Base-by-base conservation (phyloP, 2,329 filamentous ascomycete genomes). In the Colletotrichum destructivum region DNA sequence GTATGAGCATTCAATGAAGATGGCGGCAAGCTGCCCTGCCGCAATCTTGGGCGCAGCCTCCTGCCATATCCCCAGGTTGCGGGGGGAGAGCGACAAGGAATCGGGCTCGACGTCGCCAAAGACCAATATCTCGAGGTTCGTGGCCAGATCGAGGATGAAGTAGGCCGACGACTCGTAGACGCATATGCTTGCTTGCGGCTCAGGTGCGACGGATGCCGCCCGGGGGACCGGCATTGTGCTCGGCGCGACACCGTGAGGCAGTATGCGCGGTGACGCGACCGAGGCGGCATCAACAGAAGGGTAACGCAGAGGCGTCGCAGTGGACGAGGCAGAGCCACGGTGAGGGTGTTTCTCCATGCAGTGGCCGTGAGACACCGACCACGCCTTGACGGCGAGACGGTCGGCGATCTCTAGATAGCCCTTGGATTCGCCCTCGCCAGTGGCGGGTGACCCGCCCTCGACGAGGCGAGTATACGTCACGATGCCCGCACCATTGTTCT, bases 41-140 rank as follows among this genome's bases (percentile, higher is more conserved):
- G 87, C 92, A 35, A 99, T 91, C 79, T 97, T 98, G 11, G 92
- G 92, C 0, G 95, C 96, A 0, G 96, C 96, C 77, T 96, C 93
- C 75, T 90, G 88, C 96, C 96, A 99, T 16, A 99, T 90, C 16
- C 87, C 85, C n/a, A 88, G 84, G 75, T 96, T 98, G 31, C 95
- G 91, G 1, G 96, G 95, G 1, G 90, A 92, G 2, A 96, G 82
- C 0, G 94, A 97, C 35, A 98, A 83, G 11, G 91, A 92, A 81
- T 99, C 96, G 0, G 96, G 95, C 79, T 99, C 96, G 47, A 98
- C 94, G 75, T 99, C 96, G 21, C 96, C 96, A 79, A 98, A 98
- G 60, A 99, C 93, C 71, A 99, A 89, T 3, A 98, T 89, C 81
- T 99, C 96, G 42, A 88, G 88, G 1, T 89, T 88, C 0, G 90